These are phyloP conservation scores for Suillus paluster DNA, from an alignment of 768 basidiomycete species.

Conservation along the genomic window DNA sequence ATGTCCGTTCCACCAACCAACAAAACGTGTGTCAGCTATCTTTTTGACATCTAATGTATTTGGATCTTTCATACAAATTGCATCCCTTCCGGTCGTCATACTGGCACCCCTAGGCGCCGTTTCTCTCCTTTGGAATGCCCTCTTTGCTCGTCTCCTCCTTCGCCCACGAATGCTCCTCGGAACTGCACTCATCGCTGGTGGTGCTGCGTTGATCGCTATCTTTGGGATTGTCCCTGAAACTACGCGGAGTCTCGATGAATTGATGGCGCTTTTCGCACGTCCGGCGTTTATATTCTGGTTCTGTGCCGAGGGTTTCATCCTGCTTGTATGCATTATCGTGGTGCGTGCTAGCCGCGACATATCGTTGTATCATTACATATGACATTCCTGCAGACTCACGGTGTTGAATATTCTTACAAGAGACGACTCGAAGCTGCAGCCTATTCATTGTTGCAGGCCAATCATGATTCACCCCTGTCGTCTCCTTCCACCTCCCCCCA, in stretches of 20 bases:
- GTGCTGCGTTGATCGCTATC: constrained; percentile 86
- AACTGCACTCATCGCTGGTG: constrained; percentile 84
- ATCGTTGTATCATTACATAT: neutral
- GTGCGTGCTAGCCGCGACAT: constrained; percentile 50
- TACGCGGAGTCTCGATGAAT: constrained; percentile 84
- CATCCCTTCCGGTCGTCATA: constrained; percentile 91
- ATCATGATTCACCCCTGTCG: constrained; percentile 7
- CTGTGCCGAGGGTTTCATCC: constrained; percentile 63
- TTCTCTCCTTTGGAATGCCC: constrained; percentile 91
- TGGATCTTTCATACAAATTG: constrained; percentile 90
- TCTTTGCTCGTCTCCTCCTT: constrained; percentile 84
- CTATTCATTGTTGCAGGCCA: constrained; percentile 10
- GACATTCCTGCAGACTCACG: constrained; percentile 60
- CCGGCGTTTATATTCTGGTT: constrained; percentile 84
- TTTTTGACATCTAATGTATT: constrained; percentile 90
- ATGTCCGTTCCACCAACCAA: constrained; percentile 7
- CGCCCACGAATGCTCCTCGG: constrained; percentile 86
- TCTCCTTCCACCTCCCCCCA: constrained; percentile 26
- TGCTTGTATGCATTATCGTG: constrained; percentile 61
- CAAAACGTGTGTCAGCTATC: constrained; percentile 44
- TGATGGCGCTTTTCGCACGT: constrained; percentile 75
- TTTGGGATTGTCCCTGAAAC: constrained; percentile 93
- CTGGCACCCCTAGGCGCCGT: constrained; percentile 93
- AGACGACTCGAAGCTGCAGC: constrained; percentile 34
- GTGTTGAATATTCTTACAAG: constrained; percentile 65